These are phyloP conservation scores for Mycocentrospora acerina DNA, from an alignment of 2,329 filamentous ascomycete genomes.

Conservation along the genomic window DNA sequence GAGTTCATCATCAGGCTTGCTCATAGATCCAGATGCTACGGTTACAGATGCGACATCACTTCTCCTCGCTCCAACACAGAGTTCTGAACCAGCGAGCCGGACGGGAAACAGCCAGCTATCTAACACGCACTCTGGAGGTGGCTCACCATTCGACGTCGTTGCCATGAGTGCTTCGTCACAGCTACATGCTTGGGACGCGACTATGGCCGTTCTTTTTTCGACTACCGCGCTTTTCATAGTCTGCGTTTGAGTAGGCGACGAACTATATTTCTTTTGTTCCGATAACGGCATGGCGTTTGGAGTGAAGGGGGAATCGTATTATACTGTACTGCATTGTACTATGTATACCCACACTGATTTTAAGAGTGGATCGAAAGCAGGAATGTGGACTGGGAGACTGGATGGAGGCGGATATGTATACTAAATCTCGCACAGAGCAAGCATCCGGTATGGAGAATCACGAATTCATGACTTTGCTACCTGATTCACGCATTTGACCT, in stretches of 20 bases:
- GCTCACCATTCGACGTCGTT: conserved; percentile 48
- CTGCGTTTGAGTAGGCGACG: conserved; percentile 7
- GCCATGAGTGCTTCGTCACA: conserved; percentile 23
- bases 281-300: conserved; percentile 6
- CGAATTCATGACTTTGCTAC: conserved; percentile 6
- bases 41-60: conserved; percentile 8
- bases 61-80: conserved; percentile 8
- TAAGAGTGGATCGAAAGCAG: too few relatives aligned
- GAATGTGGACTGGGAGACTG: background rate
- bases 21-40: conserved; percentile 18
- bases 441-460: background rate
- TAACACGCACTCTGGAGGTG: conserved; percentile 44
- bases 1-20: conserved; percentile 11
- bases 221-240: conserved; percentile 10
- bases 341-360: conserved; percentile 1
- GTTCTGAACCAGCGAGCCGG: conserved; percentile 10
- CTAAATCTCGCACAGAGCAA: too few relatives aligned
- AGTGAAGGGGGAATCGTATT: background rate
- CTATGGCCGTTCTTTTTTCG: conserved; percentile 14
- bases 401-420: background rate
- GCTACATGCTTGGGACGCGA: conserved; percentile 2
- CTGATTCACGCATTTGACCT: too few relatives aligned
- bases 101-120: conserved; percentile 35
- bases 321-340: too few relatives aligned
- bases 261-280: conserved; percentile 7